Evolutionary conservation across 2,329 filamentous ascomycete genomes (phyloP), one percentile per base, ranked within the genome.

Genomic region (Microdochium paspali): DNA sequence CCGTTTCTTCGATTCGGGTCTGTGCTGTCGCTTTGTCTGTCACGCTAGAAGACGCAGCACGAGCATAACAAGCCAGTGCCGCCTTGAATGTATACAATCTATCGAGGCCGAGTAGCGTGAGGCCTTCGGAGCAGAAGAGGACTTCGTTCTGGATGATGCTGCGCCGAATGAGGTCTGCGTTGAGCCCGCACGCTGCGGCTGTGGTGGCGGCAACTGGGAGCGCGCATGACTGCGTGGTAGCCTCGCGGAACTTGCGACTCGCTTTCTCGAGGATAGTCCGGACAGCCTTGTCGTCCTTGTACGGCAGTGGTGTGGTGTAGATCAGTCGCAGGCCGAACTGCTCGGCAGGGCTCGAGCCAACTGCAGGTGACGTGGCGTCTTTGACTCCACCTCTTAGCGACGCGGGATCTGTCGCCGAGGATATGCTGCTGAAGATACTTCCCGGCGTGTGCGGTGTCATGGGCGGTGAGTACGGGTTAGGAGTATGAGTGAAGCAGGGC

Each of bases 61-160:
- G 69, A 4, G 75, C 71, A 59, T 83, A 83, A 52, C 71, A 72
- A 18, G 75, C 71, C 10, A 85, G 68, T 1, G 79, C 77, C 44
- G 71, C 69, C 60, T 83, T 83, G 65, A 85, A 79, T 39, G 76
- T 80, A 64, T 83, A 85, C 43, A 83, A 61, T 45, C 78, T 71
- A 60, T 85, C 81, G 10, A 84, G 69, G 0, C 78, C 72, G 13
- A 83, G 60, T 7, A 85, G 64, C 0, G 73, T 80, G 10, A 85
- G 68, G 18, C 79, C 78, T 24, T 77, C 74, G 2, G 76, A 72
- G 2, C 73, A 72, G 67, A 82, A 84, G 46, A 85, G 67, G 23
- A 79, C 62, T 49, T 82, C 76, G 57, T 82, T 79, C 54, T 85
- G 82, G 35, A 65, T 57, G 24, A 81, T 66, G 24, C 79, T 83